Evolutionary conservation across 495 filamentous ascomycete genomes (phyloP), one percentile per base, ranked within the genome.

Genomic region (Amorphotheca resinae): DNA sequence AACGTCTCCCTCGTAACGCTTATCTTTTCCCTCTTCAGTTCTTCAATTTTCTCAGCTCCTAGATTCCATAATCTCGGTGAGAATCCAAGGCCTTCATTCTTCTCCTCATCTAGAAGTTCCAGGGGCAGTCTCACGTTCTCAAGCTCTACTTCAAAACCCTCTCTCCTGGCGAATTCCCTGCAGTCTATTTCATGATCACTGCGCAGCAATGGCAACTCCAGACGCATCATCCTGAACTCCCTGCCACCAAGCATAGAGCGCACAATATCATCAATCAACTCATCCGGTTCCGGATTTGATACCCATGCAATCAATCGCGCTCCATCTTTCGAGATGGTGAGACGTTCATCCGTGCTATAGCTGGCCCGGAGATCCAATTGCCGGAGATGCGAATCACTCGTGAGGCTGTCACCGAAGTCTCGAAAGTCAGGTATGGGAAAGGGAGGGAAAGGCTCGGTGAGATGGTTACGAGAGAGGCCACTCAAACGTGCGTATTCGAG

Each of bases 201-300:
- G 7, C 50, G 52, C 7, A 82, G 64, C 0, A 72, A 44, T 0
- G 76, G 74, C 1, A 54, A 25, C 12, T 81, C 74, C 1, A 77
- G 11, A 46, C 28, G 32, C 9, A 46, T 15, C 6, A 31, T 36
- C 22, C 21, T 41, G n/a, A 32, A 11, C 1, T 34, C 18, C 20
- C 36, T 23, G 52, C 45, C n/a, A 25, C 2, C 40, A 25, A 16
- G 46, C 43, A 31, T 56, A 40, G 44, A 56, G 48, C 28, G 43
- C 12, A 34, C 43, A 37, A 46, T 55, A 57, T 45, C 32, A 18
- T 45, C 52, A 51, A 53, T 59, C 34, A 4, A 41, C 22, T 33
- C 57, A 46, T 4, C 35, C 21, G 17, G n/a, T 5, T 28, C 44
- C 48, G 49, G 35, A 50, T 33, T 1, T 46, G 46, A 9, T 42